Percentiles rank a stretch among this genome's conserved stretches.
Evolutionary conservation across 805 yeast species (phyloP).

Genomic region (Metschnikowia peoriensis): DNA sequence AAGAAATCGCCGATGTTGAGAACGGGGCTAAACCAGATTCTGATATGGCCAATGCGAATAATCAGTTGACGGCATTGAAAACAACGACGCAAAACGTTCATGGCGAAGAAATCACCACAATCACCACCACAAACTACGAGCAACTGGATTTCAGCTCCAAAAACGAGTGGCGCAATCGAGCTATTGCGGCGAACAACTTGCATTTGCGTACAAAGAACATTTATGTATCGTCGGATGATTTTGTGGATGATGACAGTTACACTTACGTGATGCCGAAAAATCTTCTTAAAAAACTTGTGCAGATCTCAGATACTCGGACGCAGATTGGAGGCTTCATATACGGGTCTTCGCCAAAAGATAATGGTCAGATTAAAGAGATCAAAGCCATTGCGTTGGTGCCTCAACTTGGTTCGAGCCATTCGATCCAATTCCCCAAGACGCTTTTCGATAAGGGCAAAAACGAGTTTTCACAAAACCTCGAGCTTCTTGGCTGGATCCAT

Average conservation of each 20-base stretch:
- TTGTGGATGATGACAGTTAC: constrained; percentile 43
- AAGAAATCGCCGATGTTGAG: constrained; percentile 76
- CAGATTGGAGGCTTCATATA: constrained; percentile 81
- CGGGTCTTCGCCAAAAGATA: constrained; percentile 77
- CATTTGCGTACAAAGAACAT: constrained; percentile 70
- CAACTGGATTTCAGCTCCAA: constrained; percentile 78
- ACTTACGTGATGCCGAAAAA: constrained; percentile 85
- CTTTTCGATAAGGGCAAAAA: constrained; percentile 43
- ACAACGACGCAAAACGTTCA: constrained; percentile 86
- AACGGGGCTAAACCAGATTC: constrained; percentile 35
- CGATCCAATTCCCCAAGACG: constrained; percentile 57
- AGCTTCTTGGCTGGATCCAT: constrained; percentile 93
- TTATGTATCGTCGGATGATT: constrained; percentile 66
- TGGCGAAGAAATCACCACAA: constrained; percentile 94
- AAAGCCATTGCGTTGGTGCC: constrained; percentile 76
- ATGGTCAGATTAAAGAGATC: constrained; percentile 73
- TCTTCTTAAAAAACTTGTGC: constrained; percentile 70
- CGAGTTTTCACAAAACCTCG: constrained; percentile 45
- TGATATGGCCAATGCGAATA: constrained; percentile 33
- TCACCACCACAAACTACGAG: constrained; percentile 86
- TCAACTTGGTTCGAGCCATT: constrained; percentile 72
- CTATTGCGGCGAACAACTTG: constrained; percentile 72
- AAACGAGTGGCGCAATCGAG: constrained; percentile 88
- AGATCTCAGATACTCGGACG: constrained; percentile 73
- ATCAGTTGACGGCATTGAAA: constrained; percentile 70